Percentiles rank a stretch among this genome's conserved stretches.
Conservation (phyloP, 2,329 filamentous ascomycete species). For the Fusarium papillatum region DNA sequence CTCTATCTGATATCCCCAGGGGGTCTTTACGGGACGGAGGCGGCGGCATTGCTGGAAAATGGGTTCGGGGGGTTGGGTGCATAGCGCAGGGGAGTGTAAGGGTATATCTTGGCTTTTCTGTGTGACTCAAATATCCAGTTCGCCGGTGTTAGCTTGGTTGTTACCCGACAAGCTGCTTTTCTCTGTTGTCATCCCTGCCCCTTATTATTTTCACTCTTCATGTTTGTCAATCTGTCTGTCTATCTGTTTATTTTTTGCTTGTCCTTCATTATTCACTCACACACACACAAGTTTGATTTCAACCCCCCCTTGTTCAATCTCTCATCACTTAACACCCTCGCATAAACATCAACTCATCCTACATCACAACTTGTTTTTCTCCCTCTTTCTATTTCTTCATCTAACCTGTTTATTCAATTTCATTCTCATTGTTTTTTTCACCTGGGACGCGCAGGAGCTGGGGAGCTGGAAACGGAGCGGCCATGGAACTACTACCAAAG, state of each 20-base stretch:
- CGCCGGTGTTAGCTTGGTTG: conserved; percentile 40
- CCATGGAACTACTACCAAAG: conserved; percentile 16
- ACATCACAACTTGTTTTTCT: conserved; percentile 21
- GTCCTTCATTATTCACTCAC: conserved; percentile 1
- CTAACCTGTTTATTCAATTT: conserved; percentile 34
- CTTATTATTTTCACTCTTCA: conserved; percentile 25
- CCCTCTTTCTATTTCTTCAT: conserved; percentile 25
- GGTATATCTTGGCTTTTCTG: conserved; percentile 55
- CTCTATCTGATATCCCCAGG: background rate
- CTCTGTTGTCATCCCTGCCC: conserved; percentile 40
- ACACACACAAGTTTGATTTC: conserved; percentile 18
- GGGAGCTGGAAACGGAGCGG: conserved; percentile 45
- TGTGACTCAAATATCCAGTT: conserved; percentile 51
- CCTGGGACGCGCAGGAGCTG: conserved; percentile 44
- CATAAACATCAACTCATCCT: conserved; percentile 17
- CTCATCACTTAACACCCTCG: conserved; percentile 16
- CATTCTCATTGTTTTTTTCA: conserved; percentile 28
- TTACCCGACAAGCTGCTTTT: conserved; percentile 42
- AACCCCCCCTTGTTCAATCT: conserved; percentile 15
- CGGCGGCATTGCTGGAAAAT: conserved; percentile 58
- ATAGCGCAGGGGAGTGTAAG: conserved; percentile 60
- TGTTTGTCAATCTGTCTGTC: conserved; percentile 23
- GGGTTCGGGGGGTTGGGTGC: conserved; percentile 54
- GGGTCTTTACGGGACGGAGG: conserved; percentile 41
- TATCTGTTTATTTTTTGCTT: conserved; percentile 22